Conservation (phyloP, 1,284 basidiomycete species). For the Ganoderma sinense region DNA sequence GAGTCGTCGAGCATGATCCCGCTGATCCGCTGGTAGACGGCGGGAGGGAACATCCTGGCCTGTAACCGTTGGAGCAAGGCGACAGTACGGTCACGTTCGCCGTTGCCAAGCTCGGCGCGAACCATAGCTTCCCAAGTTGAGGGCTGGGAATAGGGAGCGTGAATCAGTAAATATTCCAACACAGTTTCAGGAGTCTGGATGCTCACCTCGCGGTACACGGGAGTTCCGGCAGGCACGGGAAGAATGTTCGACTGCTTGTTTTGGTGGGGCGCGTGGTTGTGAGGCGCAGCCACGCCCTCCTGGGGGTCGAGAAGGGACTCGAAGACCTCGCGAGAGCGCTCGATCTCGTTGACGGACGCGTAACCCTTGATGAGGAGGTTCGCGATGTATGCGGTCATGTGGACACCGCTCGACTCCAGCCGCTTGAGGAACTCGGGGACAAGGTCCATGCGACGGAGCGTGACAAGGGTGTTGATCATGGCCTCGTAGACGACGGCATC, state of each 20-base stretch:
- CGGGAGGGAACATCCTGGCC: conserved; percentile 73
- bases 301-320: conserved; percentile 89
- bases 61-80: conserved; percentile 80
- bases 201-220: conserved; percentile 90
- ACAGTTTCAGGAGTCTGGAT: background rate
- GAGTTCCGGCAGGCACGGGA: conserved; percentile 47
- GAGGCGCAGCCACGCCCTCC: conserved; percentile 86
- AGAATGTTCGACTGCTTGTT: conserved; percentile 34
- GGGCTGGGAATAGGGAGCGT: conserved; percentile 52
- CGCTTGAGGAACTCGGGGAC: conserved; percentile 74
- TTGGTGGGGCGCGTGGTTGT: conserved; percentile 84
- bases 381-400: conserved; percentile 96
- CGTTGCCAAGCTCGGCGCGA: conserved; percentile 85
- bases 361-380: conserved; percentile 94
- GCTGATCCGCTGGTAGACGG: conserved; percentile 51
- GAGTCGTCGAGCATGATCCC: conserved; percentile 49
- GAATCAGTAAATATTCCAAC: conserved; percentile 6
- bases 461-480: conserved; percentile 88
- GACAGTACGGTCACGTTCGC: conserved; percentile 76
- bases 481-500: conserved; percentile 95
- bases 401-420: conserved; percentile 72
- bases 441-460: conserved; percentile 82
- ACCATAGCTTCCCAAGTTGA: conserved; percentile 97
- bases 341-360: conserved; percentile 76
- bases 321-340: conserved; percentile 80